Percentiles rank a stretch among this genome's conserved stretches.
Evolutionary conservation across 2,329 filamentous ascomycete genomes (phyloP).

Genomic region (Botrytis fragariae): DNA sequence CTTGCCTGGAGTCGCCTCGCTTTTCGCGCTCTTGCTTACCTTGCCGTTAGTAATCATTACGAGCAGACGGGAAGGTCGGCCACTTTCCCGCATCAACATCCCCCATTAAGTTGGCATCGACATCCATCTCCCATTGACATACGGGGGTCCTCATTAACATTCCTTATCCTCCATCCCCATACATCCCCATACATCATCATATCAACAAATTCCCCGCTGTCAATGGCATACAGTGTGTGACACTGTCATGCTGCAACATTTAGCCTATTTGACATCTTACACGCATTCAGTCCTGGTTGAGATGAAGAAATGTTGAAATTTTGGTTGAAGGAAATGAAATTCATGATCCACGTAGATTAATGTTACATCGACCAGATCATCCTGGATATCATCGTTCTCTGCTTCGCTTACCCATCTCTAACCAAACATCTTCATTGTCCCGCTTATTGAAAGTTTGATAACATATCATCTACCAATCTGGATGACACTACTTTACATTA

Average conservation of each 20-base stretch:
- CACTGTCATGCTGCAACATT: neutral
- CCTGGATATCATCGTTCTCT: neutral
- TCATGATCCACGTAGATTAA: neutral
- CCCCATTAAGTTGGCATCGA: neutral
- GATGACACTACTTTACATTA: neutral
- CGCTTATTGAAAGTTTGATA: conserved; percentile 13
- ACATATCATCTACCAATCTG: conserved; percentile 1
- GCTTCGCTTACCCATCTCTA: neutral
- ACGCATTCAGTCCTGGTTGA: neutral
- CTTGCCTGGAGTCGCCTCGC: neutral
- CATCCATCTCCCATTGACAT: neutral
- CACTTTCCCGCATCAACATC: neutral
- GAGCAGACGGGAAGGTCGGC: neutral
- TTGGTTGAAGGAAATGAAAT: conserved; percentile 2
- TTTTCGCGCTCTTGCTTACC: neutral
- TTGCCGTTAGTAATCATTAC: neutral
- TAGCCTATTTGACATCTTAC: neutral
- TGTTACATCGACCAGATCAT: neutral
- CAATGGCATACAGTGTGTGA: neutral
- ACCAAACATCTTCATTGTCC: neutral
- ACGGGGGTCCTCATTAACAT: neutral
- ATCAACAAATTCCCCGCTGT: neutral
- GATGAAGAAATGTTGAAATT: neutral
- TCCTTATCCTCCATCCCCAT: neutral
- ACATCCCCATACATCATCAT: neutral